Percentiles rank a stretch among this genome's conserved stretches.
Evolutionary conservation across 371 early-diverging fungal genomes (phyloP).

Genomic region (Rhizopus delemar): DNA sequence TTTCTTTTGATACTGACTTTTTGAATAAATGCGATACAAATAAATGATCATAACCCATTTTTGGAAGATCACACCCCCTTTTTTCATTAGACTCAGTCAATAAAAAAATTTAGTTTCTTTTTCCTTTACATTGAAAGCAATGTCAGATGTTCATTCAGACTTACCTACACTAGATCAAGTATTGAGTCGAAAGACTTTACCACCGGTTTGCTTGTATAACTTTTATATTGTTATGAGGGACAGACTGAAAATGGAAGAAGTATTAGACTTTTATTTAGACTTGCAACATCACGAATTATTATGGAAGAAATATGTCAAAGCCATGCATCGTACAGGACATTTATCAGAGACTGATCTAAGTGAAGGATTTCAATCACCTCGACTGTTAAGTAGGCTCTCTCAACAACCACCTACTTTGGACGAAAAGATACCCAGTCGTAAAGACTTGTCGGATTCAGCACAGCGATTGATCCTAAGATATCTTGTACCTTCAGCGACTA

Average conservation of each 20-base stretch:
- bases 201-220: conserved; percentile 70
- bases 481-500: conserved; percentile 57
- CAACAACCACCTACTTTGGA: conserved; percentile 5
- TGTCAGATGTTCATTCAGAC: conserved; percentile 10
- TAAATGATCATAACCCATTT: no score
- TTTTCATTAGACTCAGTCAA: no score
- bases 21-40: no score
- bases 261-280: conserved; percentile 71
- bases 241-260: conserved; percentile 57
- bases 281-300: conserved; percentile 64
- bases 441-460: conserved; percentile 60
- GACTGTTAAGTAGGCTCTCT: conserved; percentile 37
- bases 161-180: conserved; percentile 66
- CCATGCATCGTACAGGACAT: conserved; percentile 42
- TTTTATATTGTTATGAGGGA: conserved; percentile 70
- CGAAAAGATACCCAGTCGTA: conserved; percentile 42
- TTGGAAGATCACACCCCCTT: no score
- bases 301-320: conserved; percentile 58
- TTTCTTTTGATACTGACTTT: no score
- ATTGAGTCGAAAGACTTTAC: conserved; percentile 59
- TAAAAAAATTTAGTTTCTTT: no score
- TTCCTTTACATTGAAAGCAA: no score
- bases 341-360: conserved; percentile 43
- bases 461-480: conserved; percentile 58
- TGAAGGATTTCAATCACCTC: conserved; percentile 44